These are phyloP conservation scores for Pseudohalonectria lignicola DNA, from an alignment of 2,329 filamentous ascomycete genomes.

Conservation along the genomic window DNA sequence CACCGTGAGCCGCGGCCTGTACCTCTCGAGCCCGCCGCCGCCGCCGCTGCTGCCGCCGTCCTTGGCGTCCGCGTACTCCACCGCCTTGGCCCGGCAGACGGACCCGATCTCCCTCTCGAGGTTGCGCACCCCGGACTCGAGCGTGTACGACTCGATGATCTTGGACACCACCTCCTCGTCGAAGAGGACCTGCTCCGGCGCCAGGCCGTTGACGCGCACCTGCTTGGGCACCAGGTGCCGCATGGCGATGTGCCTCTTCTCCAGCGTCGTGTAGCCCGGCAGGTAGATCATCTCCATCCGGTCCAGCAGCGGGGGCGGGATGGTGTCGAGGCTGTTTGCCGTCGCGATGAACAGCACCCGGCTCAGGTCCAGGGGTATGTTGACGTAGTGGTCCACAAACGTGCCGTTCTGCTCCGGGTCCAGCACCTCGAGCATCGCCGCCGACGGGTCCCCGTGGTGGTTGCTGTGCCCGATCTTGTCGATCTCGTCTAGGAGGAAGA, in stretches of 20 bases:
- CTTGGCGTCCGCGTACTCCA: conserved; percentile 84
- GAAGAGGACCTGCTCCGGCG: conserved; percentile 62
- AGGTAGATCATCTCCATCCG: conserved; percentile 95
- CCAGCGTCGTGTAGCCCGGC: conserved; percentile 90
- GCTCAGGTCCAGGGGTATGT: conserved; percentile 88
- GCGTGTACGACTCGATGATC: conserved; percentile 92
- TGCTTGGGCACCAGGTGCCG: conserved; percentile 96
- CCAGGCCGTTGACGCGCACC: conserved; percentile 78
- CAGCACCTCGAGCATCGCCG: conserved; percentile 94
- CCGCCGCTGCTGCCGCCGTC: conserved; percentile 32
- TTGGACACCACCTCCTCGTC: conserved; percentile 81
- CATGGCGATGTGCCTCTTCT: conserved; percentile 90
- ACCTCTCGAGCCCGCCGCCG: conserved; percentile 51
- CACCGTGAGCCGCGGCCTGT: conserved; percentile 62
- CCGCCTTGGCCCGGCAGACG: conserved; percentile 89
- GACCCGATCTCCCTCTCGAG: conserved; percentile 91
- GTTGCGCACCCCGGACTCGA: conserved; percentile 91
- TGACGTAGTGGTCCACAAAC: conserved; percentile 94
- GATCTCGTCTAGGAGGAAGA: conserved; percentile 93
- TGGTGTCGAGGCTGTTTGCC: conserved; percentile 88
- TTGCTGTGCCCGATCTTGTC: conserved; percentile 91
- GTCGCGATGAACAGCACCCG: conserved; percentile 97
- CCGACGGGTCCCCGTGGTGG: conserved; percentile 89
- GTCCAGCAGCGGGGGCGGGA: conserved; percentile 85
- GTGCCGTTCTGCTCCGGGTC: conserved; percentile 95